Conservation (phyloP, 495 filamentous ascomycete genomes). For the Lasiosphaeria miniovina region DNA sequence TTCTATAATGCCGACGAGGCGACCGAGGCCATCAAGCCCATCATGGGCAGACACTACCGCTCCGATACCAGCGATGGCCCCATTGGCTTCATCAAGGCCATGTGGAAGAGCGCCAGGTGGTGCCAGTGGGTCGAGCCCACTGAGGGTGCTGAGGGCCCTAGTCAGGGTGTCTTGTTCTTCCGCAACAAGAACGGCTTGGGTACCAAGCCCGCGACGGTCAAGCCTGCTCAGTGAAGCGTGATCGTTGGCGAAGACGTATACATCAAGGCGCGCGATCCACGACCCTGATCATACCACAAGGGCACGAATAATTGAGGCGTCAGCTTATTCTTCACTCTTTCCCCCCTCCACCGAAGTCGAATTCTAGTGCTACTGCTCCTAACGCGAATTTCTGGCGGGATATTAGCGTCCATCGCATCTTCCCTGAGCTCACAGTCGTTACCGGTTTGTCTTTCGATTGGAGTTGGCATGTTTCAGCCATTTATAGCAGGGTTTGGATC, state of each 20-base stretch:
- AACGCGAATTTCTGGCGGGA: too few species aligned
- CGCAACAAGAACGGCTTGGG: constrained; percentile 76
- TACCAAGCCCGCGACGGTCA: constrained; percentile 48
- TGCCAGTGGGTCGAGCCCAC: constrained; percentile 74
- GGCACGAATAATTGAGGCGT: too few species aligned
- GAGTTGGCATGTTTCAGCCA: too few species aligned
- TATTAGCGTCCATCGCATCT: too few species aligned
- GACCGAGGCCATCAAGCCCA: constrained; percentile 73
- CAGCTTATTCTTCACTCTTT: too few species aligned
- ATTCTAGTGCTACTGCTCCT: too few species aligned
- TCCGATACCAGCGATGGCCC: constrained; percentile 60
- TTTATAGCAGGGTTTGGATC: too few species aligned
- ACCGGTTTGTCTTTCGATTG: too few species aligned
- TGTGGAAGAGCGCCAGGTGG: constrained; percentile 64
- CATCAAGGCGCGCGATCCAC: background rate
- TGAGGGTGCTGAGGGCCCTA: constrained; percentile 63
- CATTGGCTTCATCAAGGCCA: constrained; percentile 59
- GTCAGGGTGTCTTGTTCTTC: constrained; percentile 66
- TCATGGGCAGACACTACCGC: constrained; percentile 82
- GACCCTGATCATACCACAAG: too few species aligned
- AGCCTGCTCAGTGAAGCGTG: background rate
- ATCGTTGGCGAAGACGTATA: background rate
- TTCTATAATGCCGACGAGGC: constrained; percentile 93
- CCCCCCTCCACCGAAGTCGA: too few species aligned
- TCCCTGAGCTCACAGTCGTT: too few species aligned